Percentiles rank a stretch among this genome's conserved stretches.
phyloP scores from a whole-genome alignment of 768 basidiomycete genomes.

The Sutorius australiensis region DNA sequence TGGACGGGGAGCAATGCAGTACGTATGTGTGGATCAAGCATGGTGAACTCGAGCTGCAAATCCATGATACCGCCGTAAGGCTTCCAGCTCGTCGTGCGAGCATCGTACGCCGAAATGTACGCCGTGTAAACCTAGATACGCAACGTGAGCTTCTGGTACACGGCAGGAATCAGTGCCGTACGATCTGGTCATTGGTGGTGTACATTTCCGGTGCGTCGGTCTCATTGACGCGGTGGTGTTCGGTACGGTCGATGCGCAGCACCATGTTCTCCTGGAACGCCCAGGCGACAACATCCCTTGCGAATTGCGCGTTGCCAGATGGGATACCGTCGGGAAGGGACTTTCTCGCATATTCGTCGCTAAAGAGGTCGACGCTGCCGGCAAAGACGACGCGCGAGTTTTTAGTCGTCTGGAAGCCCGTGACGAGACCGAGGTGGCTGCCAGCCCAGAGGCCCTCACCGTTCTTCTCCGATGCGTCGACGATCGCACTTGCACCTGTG shows the following conservation, averaged over 20 bases:
- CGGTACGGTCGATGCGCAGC: slow-evolving; percentile 69
- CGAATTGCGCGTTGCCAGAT: slow-evolving; percentile 75
- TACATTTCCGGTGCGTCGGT: slow-evolving; percentile 67
- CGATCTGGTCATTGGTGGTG: slow-evolving; percentile 82
- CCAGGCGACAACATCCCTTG: slow-evolving; percentile 77
- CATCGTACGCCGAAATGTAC: slow-evolving; percentile 66
- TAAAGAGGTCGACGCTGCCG: slow-evolving; percentile 78
- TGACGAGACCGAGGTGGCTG: slow-evolving; percentile 68
- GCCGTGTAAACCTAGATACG: slow-evolving; percentile 62
- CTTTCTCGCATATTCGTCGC: slow-evolving; percentile 68
- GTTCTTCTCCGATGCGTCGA: slow-evolving; percentile 68
- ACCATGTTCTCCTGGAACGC: slow-evolving; percentile 85
- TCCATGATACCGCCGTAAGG: slow-evolving; percentile 72
- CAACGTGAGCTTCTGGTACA: neutral
- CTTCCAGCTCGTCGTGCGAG: slow-evolving; percentile 55
- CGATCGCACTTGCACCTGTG: slow-evolving; percentile 52
- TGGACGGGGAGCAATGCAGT: slow-evolving; percentile 62
- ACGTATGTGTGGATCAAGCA: slow-evolving; percentile 97
- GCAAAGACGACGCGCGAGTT: slow-evolving; percentile 78
- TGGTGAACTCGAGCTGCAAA: slow-evolving; percentile 93
- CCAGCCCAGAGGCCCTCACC: slow-evolving; percentile 86
- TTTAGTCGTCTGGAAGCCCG: slow-evolving; percentile 82
- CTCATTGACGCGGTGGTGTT: slow-evolving; percentile 68
- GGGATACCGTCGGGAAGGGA: slow-evolving; percentile 54
- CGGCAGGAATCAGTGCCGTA: slow-evolving; percentile 30